These are phyloP conservation scores for Ceratocystis variospora DNA, from an alignment of 2,329 filamentous ascomycete species.

Conservation along the genomic window DNA sequence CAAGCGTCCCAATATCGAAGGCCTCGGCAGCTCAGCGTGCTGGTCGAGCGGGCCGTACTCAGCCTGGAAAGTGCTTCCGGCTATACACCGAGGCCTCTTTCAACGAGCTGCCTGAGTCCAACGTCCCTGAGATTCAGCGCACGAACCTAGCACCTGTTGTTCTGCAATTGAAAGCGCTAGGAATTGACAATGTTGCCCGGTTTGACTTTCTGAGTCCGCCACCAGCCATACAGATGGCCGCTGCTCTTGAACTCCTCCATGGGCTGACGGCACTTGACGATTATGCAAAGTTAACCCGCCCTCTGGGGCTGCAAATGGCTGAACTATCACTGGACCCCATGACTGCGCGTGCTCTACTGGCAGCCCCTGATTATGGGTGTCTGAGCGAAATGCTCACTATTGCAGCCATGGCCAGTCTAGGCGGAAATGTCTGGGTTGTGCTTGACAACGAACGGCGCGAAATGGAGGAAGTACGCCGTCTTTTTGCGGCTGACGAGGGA, in stretches of 20 bases:
- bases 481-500: constrained; percentile 84
- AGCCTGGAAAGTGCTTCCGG: constrained; percentile 83
- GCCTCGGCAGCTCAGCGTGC: constrained; percentile 86
- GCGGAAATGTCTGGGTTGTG: constrained; percentile 64
- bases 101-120: constrained; percentile 51
- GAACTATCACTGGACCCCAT: constrained; percentile 88
- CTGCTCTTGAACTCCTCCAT: constrained; percentile 77
- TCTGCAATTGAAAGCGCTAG: constrained; percentile 83
- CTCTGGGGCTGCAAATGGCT: constrained; percentile 81
- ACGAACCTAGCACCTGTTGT: constrained; percentile 80
- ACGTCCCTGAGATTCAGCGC: constrained; percentile 79
- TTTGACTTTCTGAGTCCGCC: constrained; percentile 84
- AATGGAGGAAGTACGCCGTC: constrained; percentile 59
- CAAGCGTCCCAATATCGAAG: constrained; percentile 69
- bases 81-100: constrained; percentile 73
- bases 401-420: constrained; percentile 82
- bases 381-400: constrained; percentile 79
- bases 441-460: constrained; percentile 64
- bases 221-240: constrained; percentile 68
- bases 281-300: constrained; percentile 79
- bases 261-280: constrained; percentile 75
- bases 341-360: constrained; percentile 80
- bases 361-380: constrained; percentile 60
- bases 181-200: constrained; percentile 83
- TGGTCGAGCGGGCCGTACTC: constrained; percentile 78